Evolutionary conservation across 108 stramenopile species (phyloP).

Genomic region (Cyclotella atomus): DNA sequence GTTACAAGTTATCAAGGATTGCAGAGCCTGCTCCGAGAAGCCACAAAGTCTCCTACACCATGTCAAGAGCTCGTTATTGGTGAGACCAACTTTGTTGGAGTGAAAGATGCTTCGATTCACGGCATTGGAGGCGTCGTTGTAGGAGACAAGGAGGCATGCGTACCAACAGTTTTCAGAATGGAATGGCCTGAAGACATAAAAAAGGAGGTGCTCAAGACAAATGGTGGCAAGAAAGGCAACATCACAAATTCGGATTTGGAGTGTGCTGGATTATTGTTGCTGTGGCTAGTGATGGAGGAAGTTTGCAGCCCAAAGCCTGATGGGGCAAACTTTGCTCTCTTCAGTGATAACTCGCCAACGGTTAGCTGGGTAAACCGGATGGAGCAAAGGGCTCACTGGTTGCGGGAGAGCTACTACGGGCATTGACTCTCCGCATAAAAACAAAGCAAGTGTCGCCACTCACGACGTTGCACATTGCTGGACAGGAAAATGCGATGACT

Average conservation of each 20-base stretch:
- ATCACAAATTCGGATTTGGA: slow-evolving; percentile 54
- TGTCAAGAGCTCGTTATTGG: not conserved
- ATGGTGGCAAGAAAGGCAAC: slow-evolving; percentile 30
- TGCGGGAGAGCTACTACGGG: not conserved
- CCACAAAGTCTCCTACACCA: not conserved
- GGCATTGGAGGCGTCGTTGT: not conserved
- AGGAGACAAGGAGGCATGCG: not conserved
- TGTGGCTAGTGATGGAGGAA: slow-evolving; percentile 2
- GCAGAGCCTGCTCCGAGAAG: not conserved
- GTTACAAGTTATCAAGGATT: not conserved
- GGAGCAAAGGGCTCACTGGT: not conserved
- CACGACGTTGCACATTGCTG: slow-evolving; percentile 1
- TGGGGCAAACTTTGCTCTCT: not conserved
- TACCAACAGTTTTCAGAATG: slow-evolving; percentile 8
- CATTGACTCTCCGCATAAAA: not conserved
- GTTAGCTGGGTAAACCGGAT: not conserved
- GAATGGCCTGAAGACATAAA: slow-evolving; percentile 22
- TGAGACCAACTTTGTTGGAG: not conserved
- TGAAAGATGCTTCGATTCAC: not conserved
- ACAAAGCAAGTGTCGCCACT: not conserved
- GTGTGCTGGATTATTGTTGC: slow-evolving; percentile 24
- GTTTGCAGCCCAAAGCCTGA: not conserved
- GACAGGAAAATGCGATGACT: not conserved
- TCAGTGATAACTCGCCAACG: slow-evolving; percentile 11
- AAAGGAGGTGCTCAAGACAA: slow-evolving; percentile 10